Evolutionary conservation across 768 basidiomycete genomes (phyloP), one percentile per base, ranked within the genome.

Genomic region (Chiua virens): DNA sequence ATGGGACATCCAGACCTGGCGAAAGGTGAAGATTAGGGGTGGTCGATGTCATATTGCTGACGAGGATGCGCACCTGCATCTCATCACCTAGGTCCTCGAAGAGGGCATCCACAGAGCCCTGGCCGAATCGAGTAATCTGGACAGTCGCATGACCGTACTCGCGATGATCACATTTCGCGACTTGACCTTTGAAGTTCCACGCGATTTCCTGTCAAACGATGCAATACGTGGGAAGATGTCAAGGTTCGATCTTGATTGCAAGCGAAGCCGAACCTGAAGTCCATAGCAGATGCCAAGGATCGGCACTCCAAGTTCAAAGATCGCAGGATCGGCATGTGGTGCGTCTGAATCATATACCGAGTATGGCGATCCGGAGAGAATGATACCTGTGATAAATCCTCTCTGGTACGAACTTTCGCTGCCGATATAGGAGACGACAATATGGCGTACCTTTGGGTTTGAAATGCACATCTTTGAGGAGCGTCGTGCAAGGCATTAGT

Each of bases 1-100:
- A 66, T 99, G 97, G 17, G 96, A 98, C 97, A 98, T 98, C 97
- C 97, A 98, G 44, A 98, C 96, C 96, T 98, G 55, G 25, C 42
- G n/a, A 11, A 20, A 25, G 14, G 9, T 32, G 5, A n/a, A 5
- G 15, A 42, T 48, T n/a, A 49, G 30, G 36, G 18, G 9, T 25
- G 14, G 13, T 14, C 1, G 14, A 14, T 34, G 8, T 21, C 27
- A 49, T 21, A 30, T 14, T 7, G 39, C 18, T 37, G 18, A 14
- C 25, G 25, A 10, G 45, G 18, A 49, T 13, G 58, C 75, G 38
- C 59, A 92, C 95, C 79, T 92, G 88, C 78, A 97, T 84, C 60
- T 92, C 87, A 20, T 87, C 82, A n/a, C 89, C 91, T 5, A 99
- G 74, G 3, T 86, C 87, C 48, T 90, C 80, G 59, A 98, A 98